Conservation (phyloP, 2,329 filamentous ascomycete species). For the Venturia nashicola region DNA sequence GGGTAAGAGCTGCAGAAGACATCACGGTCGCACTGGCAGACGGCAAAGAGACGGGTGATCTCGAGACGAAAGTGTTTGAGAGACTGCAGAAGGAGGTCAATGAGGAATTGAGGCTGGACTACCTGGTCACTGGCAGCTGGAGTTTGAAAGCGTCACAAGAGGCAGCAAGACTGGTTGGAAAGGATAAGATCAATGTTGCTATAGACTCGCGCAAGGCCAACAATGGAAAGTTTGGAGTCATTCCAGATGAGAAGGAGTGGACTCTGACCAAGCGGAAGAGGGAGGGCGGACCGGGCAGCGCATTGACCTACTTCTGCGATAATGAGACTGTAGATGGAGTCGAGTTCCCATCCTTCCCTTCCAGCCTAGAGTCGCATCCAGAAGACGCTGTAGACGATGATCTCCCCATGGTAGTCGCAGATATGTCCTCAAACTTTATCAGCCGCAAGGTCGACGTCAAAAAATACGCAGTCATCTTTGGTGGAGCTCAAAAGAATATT, state of each 20-base stretch:
- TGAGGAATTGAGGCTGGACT: slow-evolving; percentile 69
- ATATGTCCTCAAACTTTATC: slow-evolving; percentile 93
- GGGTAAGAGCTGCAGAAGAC: slow-evolving; percentile 45
- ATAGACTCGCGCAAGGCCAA: slow-evolving; percentile 52
- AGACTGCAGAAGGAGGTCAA: slow-evolving; percentile 53
- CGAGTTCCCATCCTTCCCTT: slow-evolving; percentile 68
- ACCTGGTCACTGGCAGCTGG: slow-evolving; percentile 84
- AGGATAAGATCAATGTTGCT: slow-evolving; percentile 69
- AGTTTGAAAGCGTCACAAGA: slow-evolving; percentile 82
- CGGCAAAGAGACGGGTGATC: slow-evolving; percentile 28
- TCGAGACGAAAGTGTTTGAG: slow-evolving; percentile 45
- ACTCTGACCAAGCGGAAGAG: slow-evolving; percentile 51
- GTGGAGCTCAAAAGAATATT: slow-evolving; percentile 87
- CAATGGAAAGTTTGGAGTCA: slow-evolving; percentile 73
- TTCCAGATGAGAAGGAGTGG: slow-evolving; percentile 68
- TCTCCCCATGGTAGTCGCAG: slow-evolving; percentile 65
- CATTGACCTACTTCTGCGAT: slow-evolving; percentile 80
- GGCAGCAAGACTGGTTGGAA: slow-evolving; percentile 62
- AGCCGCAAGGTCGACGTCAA: slow-evolving; percentile 63
- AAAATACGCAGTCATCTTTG: slow-evolving; percentile 79
- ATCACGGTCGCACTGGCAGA: slow-evolving; percentile 28
- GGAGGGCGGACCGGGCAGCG: slow-evolving; percentile 37
- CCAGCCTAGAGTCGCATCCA: slow-evolving; percentile 43
- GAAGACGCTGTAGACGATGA: slow-evolving; percentile 45
- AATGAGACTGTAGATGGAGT: slow-evolving; percentile 94